Conservation (phyloP, 495 filamentous ascomycete genomes). For the Podospora bellae-mahoneyi region DNA sequence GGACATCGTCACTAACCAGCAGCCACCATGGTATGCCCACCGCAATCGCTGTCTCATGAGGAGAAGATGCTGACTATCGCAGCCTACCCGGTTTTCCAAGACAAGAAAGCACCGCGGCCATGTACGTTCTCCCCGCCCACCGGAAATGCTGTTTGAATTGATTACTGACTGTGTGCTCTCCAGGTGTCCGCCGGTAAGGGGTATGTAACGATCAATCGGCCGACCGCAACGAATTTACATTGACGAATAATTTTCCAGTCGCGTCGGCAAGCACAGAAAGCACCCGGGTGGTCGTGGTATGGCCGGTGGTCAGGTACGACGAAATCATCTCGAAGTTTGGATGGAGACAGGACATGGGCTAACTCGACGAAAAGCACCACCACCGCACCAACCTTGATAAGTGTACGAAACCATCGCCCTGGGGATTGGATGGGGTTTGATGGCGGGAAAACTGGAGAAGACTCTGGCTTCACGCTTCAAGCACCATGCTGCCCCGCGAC, state of each 20-base stretch:
- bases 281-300: conserved; percentile 41
- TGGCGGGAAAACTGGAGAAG: background rate
- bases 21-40: conserved; percentile 35
- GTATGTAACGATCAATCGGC: conserved; percentile 29
- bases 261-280: conserved; percentile 41
- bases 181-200: conserved; percentile 42
- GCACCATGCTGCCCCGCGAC: conserved; percentile 4
- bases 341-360: conserved; percentile 17
- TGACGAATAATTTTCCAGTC: conserved; percentile 29
- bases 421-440: conserved; percentile 11
- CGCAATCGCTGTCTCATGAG: conserved; percentile 3
- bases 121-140: conserved; percentile 26
- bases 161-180: conserved; percentile 27
- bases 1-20: conserved; percentile 35
- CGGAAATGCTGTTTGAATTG: conserved; percentile 2
- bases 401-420: conserved; percentile 27
- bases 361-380: conserved; percentile 36
- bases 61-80: conserved; percentile 26
- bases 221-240: conserved; percentile 24
- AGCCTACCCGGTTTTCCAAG: conserved; percentile 41
- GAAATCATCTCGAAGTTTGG: conserved; percentile 9
- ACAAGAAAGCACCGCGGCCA: conserved; percentile 42
- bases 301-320: conserved; percentile 39
- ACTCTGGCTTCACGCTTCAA: conserved; percentile 8
- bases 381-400: conserved; percentile 39